phyloP scores from a whole-genome alignment of 495 filamentous ascomycete species.

The Penicillium paxilli region DNA sequence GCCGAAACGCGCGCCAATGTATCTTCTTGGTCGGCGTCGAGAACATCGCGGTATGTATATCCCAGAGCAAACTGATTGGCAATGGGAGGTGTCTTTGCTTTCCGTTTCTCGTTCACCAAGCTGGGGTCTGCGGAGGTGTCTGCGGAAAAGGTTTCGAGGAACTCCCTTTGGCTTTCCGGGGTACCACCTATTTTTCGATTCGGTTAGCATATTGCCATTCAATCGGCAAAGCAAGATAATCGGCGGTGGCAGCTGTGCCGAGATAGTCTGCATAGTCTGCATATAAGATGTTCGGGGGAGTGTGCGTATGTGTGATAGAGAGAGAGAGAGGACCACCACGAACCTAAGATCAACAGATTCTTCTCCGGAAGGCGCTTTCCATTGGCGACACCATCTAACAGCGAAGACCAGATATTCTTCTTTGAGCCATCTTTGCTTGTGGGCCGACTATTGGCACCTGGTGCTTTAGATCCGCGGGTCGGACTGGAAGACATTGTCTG shows the following conservation, averaged over 20 bases:
- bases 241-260: no score
- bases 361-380: conserved; percentile 92
- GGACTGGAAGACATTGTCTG: conserved; percentile 46
- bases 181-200: conserved; percentile 67
- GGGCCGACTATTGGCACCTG: conserved; percentile 50
- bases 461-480: conserved; percentile 34
- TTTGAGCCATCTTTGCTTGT: conserved; percentile 71
- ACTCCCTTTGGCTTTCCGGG: conserved; percentile 85
- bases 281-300: no score
- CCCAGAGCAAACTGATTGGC: conserved; percentile 93
- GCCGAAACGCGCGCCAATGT: conserved; percentile 88
- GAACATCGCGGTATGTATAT: conserved; percentile 93
- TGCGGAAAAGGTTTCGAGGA: conserved; percentile 76
- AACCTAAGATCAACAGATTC: conserved; percentile 83
- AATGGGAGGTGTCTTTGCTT: conserved; percentile 70
- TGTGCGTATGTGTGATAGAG: no score
- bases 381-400: conserved; percentile 88
- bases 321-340: conserved; percentile 17
- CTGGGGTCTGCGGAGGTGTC: conserved; percentile 51
- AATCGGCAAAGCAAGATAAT: background rate
- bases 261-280: background rate
- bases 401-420: conserved; percentile 91
- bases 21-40: conserved; percentile 97
- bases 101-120: conserved; percentile 58
- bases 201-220: background rate